Conservation (phyloP, 2,329 filamentous ascomycete species). For the Myriosclerotinia curreyana region DNA sequence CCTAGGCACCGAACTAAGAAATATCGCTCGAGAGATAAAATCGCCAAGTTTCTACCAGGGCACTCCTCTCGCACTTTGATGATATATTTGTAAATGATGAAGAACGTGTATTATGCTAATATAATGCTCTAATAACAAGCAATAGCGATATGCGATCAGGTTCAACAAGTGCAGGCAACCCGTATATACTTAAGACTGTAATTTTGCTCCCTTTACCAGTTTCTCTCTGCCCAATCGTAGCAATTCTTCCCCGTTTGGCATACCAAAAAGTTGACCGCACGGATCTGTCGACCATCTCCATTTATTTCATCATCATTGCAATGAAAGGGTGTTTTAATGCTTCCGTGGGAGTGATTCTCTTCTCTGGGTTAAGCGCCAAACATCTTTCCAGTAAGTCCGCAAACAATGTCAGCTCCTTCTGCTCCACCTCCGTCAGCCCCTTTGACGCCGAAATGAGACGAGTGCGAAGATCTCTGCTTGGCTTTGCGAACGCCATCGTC, state of each 20-base stretch:
- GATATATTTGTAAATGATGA: background rate
- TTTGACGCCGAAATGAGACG: slow-evolving; percentile 71
- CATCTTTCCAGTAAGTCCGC: slow-evolving; percentile 86
- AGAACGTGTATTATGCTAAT: background rate
- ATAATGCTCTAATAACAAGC: background rate
- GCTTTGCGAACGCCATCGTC: slow-evolving; percentile 67
- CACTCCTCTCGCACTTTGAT: background rate
- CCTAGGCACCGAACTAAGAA: background rate
- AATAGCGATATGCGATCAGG: background rate
- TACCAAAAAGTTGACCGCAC: background rate
- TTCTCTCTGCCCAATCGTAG: background rate
- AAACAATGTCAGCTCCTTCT: slow-evolving; percentile 77
- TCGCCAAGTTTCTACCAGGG: background rate
- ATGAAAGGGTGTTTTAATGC: slow-evolving; percentile 91
- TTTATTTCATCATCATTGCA: slow-evolving; percentile 25
- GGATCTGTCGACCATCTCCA: background rate
- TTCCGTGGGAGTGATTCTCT: slow-evolving; percentile 81
- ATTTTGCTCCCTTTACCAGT: background rate
- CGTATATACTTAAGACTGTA: background rate
- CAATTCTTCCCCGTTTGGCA: background rate
- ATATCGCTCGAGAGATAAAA: background rate
- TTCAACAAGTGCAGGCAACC: background rate
- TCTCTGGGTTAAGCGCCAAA: slow-evolving; percentile 85
- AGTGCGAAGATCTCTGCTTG: slow-evolving; percentile 76
- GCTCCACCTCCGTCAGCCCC: slow-evolving; percentile 70